Conservation (phyloP, 306 rosid species). For the Gastrolobium bilobum region DNA sequence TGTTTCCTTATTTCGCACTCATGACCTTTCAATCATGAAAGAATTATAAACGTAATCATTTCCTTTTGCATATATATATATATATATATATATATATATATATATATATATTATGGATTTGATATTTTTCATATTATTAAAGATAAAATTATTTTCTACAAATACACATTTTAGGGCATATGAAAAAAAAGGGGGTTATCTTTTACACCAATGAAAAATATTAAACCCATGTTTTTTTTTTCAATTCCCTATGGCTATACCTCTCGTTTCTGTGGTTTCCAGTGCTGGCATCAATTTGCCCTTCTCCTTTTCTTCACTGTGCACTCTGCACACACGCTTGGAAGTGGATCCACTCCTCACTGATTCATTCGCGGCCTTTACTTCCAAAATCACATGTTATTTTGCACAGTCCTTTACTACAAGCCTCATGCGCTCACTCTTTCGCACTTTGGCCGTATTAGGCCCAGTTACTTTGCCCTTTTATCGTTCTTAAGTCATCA, state of each 20-base stretch:
- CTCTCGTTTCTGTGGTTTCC: conserved; percentile 14
- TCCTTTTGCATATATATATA: no score
- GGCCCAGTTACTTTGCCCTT: conserved; percentile 15
- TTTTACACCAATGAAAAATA: no score
- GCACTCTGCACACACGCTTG: conserved; percentile 66
- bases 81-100: no score
- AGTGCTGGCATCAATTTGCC: conserved; percentile 55
- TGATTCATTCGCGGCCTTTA: conserved; percentile 8
- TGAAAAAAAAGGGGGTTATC: no score
- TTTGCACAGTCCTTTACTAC: conserved; percentile 40
- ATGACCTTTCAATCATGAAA: no score
- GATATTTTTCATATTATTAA: no score
- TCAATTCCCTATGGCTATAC: background rate
- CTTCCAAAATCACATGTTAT: conserved; percentile 48
- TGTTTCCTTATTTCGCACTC: no score
- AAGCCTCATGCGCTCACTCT: conserved; percentile 35
- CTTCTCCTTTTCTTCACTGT: conserved; percentile 39
- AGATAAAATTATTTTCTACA: no score
- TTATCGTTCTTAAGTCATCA: conserved; percentile 17
- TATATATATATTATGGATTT: no score
- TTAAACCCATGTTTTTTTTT: no score
- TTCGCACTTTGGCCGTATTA: conserved; percentile 44
- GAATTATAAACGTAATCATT: no score
- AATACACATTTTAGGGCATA: no score
- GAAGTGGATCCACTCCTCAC: conserved; percentile 51